These are phyloP conservation scores for Boletus pseudopeckii DNA, from an alignment of 768 basidiomycete genomes.

Conservation along the genomic window DNA sequence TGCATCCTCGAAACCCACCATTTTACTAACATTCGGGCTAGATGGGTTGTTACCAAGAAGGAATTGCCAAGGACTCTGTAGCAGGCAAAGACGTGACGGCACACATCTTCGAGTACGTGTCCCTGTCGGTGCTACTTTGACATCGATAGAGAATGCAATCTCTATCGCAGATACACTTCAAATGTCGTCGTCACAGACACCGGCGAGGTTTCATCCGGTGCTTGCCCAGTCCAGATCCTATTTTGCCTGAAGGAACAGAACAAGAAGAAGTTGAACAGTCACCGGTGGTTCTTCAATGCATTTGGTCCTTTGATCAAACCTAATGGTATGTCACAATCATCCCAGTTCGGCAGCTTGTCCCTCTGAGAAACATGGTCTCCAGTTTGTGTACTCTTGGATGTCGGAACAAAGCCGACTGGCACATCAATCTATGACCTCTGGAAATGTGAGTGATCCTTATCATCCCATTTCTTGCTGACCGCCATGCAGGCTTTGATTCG, in stretches of 20 bases:
- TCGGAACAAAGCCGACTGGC: conserved; percentile 92
- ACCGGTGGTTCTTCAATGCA: conserved; percentile 98
- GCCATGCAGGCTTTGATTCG: conserved; percentile 62
- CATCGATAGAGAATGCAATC: neutral
- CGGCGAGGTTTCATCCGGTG: conserved; percentile 74
- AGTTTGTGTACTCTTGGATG: conserved; percentile 91
- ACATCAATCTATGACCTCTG: conserved; percentile 96
- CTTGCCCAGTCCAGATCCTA: conserved; percentile 80
- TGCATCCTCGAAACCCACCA: neutral
- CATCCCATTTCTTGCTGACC: conserved; percentile 1
- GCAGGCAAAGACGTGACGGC: conserved; percentile 89
- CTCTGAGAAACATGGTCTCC: neutral
- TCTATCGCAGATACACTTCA: conserved; percentile 60
- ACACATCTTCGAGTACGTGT: conserved; percentile 82
- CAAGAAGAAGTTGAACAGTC: conserved; percentile 95
- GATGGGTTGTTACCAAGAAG: conserved; percentile 90
- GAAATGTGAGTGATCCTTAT: conserved; percentile 59
- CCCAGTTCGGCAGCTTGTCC: neutral
- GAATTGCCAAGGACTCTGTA: conserved; percentile 84
- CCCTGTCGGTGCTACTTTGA: neutral
- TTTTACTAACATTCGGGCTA: conserved; percentile 22
- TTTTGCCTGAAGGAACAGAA: conserved; percentile 95
- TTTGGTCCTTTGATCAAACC: conserved; percentile 85
- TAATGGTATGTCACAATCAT: conserved; percentile 50
- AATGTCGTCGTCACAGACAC: conserved; percentile 73